phyloP scores from a whole-genome alignment of 345 rosid species.

The Geranium rotundifolium region DNA sequence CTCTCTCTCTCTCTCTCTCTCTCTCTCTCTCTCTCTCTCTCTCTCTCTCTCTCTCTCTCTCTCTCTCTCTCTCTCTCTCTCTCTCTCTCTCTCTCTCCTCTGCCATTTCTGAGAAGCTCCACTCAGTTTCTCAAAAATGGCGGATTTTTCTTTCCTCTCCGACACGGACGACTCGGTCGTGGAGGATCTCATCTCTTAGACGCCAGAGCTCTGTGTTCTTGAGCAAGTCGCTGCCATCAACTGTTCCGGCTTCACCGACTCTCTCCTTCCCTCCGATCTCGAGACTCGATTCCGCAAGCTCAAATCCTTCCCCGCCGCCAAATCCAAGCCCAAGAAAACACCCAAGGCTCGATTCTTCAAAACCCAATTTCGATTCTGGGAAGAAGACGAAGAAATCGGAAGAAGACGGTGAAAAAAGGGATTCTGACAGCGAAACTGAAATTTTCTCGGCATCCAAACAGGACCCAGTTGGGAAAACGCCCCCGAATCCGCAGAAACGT shows the following conservation, averaged over 20 bases:
- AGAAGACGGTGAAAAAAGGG: neutral
- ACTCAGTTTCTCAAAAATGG: constrained; percentile 40
- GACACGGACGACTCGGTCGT: constrained; percentile 75
- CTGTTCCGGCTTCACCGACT: constrained; percentile 41
- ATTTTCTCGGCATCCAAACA: constrained; percentile 10
- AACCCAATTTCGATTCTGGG: neutral
- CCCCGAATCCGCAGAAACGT: constrained; percentile 11
- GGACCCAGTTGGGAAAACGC: constrained; percentile 13
- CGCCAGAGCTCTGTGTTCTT: constrained; percentile 56
- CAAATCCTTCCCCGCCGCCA: constrained; percentile 44
- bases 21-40: no score
- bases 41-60: no score
- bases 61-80: no score
- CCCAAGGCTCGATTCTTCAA: neutral
- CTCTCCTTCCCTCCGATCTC: constrained; percentile 54
- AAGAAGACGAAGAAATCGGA: constrained; percentile 4
- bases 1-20: no score
- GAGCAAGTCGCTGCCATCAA: constrained; percentile 71
- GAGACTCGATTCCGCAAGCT: constrained; percentile 68
- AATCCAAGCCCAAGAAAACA: constrained; percentile 14
- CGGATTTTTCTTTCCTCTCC: constrained; percentile 47
- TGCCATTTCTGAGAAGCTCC: no score
- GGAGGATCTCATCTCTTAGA: constrained; percentile 58
- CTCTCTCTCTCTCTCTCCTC: no score
- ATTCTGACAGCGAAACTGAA: constrained; percentile 3